Base-by-base conservation (phyloP, 495 filamentous ascomycete species). In the Trichocladium uniseriatum region DNA sequence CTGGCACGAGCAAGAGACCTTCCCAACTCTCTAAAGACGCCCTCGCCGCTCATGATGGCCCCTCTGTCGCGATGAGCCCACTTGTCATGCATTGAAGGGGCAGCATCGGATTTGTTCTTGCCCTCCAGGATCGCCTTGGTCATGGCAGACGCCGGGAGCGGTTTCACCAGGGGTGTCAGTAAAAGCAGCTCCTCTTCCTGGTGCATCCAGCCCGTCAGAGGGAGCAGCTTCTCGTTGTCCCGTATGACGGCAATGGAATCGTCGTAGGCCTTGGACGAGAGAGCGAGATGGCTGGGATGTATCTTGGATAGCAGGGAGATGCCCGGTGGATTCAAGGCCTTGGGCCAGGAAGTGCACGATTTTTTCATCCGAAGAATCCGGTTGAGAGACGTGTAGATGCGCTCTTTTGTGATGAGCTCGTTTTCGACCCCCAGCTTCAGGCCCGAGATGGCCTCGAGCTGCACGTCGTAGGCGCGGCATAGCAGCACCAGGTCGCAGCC, bases 401-500 rank as follows among this genome's bases (percentile, higher is more conserved):
- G 74, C n/a, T 81, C 69, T 49, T 79, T 80, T 3, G 82, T 80
- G 39, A 95, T 83, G 56, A 90, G 86, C 20, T 83, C 84, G 56
- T 91, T 91, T 56, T 94, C 87, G 35, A 89, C 74, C 1, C 89
- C 89, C 24, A 90, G 68, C 56, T 92, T 91, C 43, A 95, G 64
- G 3, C 88, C 88, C 3, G 79, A 81, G 56, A 95, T 83, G 39
- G 89, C 89, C 67, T 94, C 89, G 56, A 90, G 78, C 60, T 95
- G 89, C 16, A 87, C 82, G 20, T 84, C 78, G 56, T 88, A 92
- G 14, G 87, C 87, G 19, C 88, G 80, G 58, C 89, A 95, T 11
- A 94, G 73, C 13, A 94, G 73, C 14, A 94, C 79, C 29, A 94
- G 67, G 70, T 95, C 89, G 60, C 88, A 94, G 24, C 89, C 89